These are phyloP conservation scores for Diaporthe sp. DNA, from an alignment of 2,329 filamentous ascomycete species.

Conservation along the genomic window DNA sequence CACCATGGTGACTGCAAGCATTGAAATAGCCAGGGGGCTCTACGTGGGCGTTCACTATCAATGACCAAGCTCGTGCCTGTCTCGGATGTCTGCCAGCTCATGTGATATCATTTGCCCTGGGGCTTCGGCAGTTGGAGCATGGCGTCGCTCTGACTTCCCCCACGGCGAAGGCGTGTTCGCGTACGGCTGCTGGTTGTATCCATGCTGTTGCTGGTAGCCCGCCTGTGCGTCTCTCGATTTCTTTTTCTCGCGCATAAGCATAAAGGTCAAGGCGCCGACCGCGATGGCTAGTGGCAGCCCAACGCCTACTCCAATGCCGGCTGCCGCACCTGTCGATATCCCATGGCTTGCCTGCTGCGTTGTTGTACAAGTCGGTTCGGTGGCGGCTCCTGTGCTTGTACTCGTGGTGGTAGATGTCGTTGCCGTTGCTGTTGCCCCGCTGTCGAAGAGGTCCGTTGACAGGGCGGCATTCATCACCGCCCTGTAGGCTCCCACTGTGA, in stretches of 20 bases:
- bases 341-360: neutral
- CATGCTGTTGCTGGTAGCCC: neutral
- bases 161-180: neutral
- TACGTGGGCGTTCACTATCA: neutral
- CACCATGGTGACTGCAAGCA: neutral
- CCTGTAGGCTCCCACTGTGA: neutral
- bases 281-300: slow-evolving; percentile 3
- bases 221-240: neutral
- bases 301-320: slow-evolving; percentile 21
- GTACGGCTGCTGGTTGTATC: neutral
- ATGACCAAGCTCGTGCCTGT: neutral
- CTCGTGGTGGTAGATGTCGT: neutral
- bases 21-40: too few relatives aligned
- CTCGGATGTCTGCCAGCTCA: neutral
- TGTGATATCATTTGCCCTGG: neutral
- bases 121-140: neutral
- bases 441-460: neutral
- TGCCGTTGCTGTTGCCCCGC: neutral
- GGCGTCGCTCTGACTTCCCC: neutral
- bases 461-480: neutral
- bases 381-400: neutral
- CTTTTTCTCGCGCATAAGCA: slow-evolving; percentile 6
- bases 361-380: neutral
- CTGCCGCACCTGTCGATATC: slow-evolving; percentile 8
- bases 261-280: neutral